Conservation (phyloP, 2,329 filamentous ascomycete species). For the Davidsoniella virescens region DNA sequence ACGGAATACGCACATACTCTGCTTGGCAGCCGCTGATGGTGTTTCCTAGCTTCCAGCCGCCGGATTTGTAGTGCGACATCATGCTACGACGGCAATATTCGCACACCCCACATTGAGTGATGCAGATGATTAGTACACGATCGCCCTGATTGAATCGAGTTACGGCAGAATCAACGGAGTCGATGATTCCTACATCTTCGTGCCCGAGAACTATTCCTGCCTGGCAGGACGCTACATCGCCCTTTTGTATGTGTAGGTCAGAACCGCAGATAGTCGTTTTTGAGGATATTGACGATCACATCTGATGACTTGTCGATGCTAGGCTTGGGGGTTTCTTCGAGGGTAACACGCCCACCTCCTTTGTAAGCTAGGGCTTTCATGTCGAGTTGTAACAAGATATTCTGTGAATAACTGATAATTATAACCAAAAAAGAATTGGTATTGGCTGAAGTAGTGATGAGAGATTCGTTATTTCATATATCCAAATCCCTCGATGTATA, state of each 20-base stretch:
- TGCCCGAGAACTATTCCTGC: conserved; percentile 34
- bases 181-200: conserved; percentile 35
- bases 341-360: conserved; percentile 19
- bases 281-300: conserved; percentile 30
- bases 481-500: too few species aligned
- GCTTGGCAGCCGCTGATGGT: conserved; percentile 37
- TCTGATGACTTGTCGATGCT: conserved; percentile 27
- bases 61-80: conserved; percentile 34
- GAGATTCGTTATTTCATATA: too few species aligned
- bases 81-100: conserved; percentile 33
- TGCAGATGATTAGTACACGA: conserved; percentile 33
- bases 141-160: conserved; percentile 32
- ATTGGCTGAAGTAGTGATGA: neutral
- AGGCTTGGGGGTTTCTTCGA: conserved; percentile 28
- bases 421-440: neutral
- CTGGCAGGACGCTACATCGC: conserved; percentile 32
- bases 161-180: conserved; percentile 28
- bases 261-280: conserved; percentile 36
- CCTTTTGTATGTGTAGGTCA: conserved; percentile 39
- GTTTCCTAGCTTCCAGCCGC: conserved; percentile 39
- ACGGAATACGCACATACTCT: conserved; percentile 37
- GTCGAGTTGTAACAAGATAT: conserved; percentile 1
- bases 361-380: conserved; percentile 34
- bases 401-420: neutral
- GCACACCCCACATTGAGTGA: conserved; percentile 35